Evolutionary conservation across 192 early-diverging fungal species (phyloP), one percentile per base, ranked within the genome.

Genomic region (Coemansia sp.): DNA sequence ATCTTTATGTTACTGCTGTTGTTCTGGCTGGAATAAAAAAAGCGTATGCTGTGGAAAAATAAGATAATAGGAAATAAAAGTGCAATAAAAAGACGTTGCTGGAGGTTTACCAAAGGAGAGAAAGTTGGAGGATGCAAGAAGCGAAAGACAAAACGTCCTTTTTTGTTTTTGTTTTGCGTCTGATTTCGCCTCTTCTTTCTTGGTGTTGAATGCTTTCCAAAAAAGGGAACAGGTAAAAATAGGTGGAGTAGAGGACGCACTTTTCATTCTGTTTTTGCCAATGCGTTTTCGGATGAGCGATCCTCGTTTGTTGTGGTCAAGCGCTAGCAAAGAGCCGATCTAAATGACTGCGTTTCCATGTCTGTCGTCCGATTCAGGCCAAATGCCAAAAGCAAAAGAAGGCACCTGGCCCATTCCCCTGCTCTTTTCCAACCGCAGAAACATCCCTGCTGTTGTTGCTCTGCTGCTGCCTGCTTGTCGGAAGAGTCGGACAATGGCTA

Each of bases 51-150:
- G 32, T 32, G n/a, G n/a, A 18, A 41, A 59, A 59, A 58, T 26
- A 40, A 37, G 57, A 40, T 41, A 41, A 64, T 40, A 55, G 54
- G 45, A 58, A 48, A 59, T 41, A 66, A 52, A 54, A 41, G 52
- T 41, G 32, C 13, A 68, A 61, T 37, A 42, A 60, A 41, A n/a
- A 39, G 32, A 64, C 32, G 32, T 32, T 32, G 32, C 32, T 32
- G 32, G 32, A 32, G 32, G 32, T 32, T 32, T 32, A 32, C 32
- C 32, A 32, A 32, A 32, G 32, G 32, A 32, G 32, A 32, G 32
- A 32, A 32, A 32, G 32, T 32, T 32, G 32, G 32, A 32, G 32
- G 32, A 32, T 32, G 32, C 32, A 32, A 32, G 32, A 32, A 32
- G 32, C 32, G 32, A 32, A 32, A 32, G 32, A 32, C 32, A 32